Evolutionary conservation across 306 rosid species (phyloP).

Genomic region (Fragaria ananassa): DNA sequence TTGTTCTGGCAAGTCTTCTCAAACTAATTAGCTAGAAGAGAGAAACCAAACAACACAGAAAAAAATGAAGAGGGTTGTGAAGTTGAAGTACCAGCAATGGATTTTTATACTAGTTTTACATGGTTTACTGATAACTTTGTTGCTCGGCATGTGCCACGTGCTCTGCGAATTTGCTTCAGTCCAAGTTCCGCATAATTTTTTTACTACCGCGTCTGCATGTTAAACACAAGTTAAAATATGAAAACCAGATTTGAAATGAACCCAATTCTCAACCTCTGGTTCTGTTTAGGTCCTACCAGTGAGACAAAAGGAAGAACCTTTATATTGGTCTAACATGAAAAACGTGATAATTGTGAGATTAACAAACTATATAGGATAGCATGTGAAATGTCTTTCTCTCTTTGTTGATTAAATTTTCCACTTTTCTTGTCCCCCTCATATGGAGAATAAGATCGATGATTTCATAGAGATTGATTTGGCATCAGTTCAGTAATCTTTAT

Average conservation of each 20-base stretch:
- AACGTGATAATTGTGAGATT: constrained; percentile 12
- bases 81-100: not conserved
- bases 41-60: not conserved
- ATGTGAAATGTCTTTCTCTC: not conserved
- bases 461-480: not conserved
- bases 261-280: not conserved
- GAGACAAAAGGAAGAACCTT: not conserved
- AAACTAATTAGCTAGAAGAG: not conserved
- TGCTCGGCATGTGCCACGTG: constrained; percentile 10
- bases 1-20: not conserved
- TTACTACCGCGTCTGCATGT: not conserved
- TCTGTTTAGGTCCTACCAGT: not conserved
- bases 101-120: not conserved
- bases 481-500: not conserved
- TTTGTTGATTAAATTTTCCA: not conserved
- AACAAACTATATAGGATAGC: not conserved
- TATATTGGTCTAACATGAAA: not conserved
- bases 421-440: not conserved
- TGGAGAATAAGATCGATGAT: not conserved
- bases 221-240: not conserved
- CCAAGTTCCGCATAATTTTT: not conserved
- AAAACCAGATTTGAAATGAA: not conserved
- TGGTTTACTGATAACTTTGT: not conserved
- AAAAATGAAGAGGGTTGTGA: not conserved
- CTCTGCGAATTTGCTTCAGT: not conserved